A percentile compares a stretch with the other conserved stretches of the same genome.
Evolutionary conservation across 805 yeast species (phyloP).

Genomic region (Lipomyces yamanashiensis): DNA sequence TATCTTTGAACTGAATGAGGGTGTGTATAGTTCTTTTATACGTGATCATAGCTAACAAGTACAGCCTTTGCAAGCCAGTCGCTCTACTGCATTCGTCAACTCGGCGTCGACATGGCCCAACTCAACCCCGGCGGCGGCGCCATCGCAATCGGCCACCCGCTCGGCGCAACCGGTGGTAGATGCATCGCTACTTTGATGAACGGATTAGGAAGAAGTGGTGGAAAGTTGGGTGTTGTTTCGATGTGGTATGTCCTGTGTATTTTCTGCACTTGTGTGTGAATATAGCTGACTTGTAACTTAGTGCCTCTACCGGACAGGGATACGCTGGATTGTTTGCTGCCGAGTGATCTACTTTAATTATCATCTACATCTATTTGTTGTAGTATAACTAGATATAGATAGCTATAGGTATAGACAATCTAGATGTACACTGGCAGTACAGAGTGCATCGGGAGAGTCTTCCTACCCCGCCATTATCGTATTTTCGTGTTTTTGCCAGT

Average conservation of each 20-base stretch:
- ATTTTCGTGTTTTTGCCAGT: too few relatives aligned
- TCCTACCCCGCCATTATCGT: too few relatives aligned
- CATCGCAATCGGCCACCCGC: conserved; percentile 89
- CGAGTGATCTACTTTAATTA: conserved; percentile 12
- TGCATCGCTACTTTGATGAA: conserved; percentile 48
- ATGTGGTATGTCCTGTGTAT: conserved; percentile 43
- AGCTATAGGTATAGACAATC: not conserved
- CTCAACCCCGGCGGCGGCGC: conserved; percentile 92
- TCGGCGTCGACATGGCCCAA: conserved; percentile 64
- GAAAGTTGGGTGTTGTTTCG: conserved; percentile 48
- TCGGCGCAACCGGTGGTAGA: conserved; percentile 66
- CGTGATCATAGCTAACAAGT: not conserved
- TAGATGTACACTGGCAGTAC: too few relatives aligned
- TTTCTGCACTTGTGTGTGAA: too few relatives aligned
- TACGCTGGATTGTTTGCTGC: conserved; percentile 28
- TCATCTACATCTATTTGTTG: not conserved
- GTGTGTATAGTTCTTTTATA: not conserved
- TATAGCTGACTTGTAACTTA: not conserved
- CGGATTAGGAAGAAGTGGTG: conserved; percentile 44
- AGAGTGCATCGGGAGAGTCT: too few relatives aligned
- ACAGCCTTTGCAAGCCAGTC: conserved; percentile 86
- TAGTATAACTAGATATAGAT: not conserved
- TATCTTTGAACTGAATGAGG: conserved; percentile 79
- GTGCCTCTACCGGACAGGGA: conserved; percentile 30
- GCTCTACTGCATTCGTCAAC: conserved; percentile 73